Evolutionary conservation across 768 basidiomycete genomes (phyloP).

Genomic region (Hortiboletus flavorubellus): DNA sequence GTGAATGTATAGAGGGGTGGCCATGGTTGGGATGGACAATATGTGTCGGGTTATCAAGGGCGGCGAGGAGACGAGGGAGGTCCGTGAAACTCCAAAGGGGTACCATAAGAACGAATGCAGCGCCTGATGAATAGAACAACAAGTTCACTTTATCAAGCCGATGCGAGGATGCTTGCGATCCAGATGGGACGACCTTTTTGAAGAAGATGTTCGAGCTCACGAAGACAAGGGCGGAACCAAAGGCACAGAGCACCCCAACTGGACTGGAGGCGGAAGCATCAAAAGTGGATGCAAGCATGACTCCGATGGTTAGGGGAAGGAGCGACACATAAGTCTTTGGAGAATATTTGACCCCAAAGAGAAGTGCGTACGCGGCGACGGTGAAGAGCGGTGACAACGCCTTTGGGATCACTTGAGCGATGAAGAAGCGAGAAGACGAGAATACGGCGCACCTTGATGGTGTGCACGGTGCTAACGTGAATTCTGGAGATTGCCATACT

Average conservation of each 20-base stretch:
- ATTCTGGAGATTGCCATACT: conserved; percentile 96
- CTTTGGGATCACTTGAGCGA: conserved; percentile 39
- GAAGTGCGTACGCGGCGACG: conserved; percentile 88
- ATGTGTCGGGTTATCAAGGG: conserved; percentile 38
- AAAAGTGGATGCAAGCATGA: conserved; percentile 96
- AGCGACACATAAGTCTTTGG: conserved; percentile 88
- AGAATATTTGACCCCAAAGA: conserved; percentile 94
- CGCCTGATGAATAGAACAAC: conserved; percentile 87
- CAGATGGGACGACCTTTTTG: conserved; percentile 92
- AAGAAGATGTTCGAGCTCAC: conserved; percentile 99
- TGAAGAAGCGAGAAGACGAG: background rate
- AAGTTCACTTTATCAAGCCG: conserved; percentile 98
- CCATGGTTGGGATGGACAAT: conserved; percentile 45
- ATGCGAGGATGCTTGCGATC: conserved; percentile 50
- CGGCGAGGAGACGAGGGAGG: conserved; percentile 60
- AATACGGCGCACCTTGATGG: conserved; percentile 77
- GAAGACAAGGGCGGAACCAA: conserved; percentile 95
- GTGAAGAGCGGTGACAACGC: conserved; percentile 97
- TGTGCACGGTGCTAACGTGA: conserved; percentile 96
- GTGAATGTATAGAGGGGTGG: conserved; percentile 53
- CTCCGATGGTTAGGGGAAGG: conserved; percentile 91
- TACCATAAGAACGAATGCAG: conserved; percentile 95
- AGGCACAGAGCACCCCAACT: conserved; percentile 88
- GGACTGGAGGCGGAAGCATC: conserved; percentile 86
- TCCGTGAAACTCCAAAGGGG: conserved; percentile 94